Conservation (phyloP, 768 basidiomycete species). For the Psilocybe subaeruginosa region DNA sequence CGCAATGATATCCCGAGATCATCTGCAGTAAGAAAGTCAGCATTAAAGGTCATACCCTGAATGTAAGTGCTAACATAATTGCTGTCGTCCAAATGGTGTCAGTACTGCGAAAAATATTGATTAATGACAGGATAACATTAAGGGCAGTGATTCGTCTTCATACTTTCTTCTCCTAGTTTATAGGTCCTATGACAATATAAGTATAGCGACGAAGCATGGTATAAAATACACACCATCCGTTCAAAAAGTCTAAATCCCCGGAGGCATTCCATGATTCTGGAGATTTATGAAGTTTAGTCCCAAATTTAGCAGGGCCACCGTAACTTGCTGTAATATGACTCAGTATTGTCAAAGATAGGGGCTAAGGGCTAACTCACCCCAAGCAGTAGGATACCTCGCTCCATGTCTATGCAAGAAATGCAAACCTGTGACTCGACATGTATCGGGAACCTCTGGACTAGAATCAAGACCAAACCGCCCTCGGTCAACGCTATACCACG, state of each 20-base stretch:
- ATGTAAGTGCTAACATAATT: slow-evolving; percentile 60
- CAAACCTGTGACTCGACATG: slow-evolving; percentile 71
- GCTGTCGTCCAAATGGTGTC: slow-evolving; percentile 90
- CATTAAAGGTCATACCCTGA: not conserved
- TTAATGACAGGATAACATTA: not conserved
- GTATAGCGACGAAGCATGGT: not conserved
- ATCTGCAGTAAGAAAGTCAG: slow-evolving; percentile 35
- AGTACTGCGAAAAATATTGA: slow-evolving; percentile 48
- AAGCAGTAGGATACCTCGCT: slow-evolving; percentile 70
- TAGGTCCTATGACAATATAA: slow-evolving; percentile 63
- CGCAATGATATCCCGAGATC: slow-evolving; percentile 73
- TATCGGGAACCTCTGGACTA: slow-evolving; percentile 67
- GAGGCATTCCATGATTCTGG: slow-evolving; percentile 65
- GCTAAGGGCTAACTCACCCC: slow-evolving; percentile 43
- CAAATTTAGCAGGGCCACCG: slow-evolving; percentile 64
- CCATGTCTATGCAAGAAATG: slow-evolving; percentile 86
- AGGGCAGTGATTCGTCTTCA: not conserved
- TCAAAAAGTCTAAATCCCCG: slow-evolving; percentile 75
- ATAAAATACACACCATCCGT: slow-evolving; percentile 64
- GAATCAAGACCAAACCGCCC: slow-evolving; percentile 76
- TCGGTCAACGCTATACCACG: slow-evolving; percentile 78
- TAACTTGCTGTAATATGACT: slow-evolving; percentile 45
- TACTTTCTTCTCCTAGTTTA: slow-evolving; percentile 87
- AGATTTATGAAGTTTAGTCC: slow-evolving; percentile 53
- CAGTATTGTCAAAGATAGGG: slow-evolving; percentile 5